These are phyloP conservation scores for Ogataea ramenticola DNA, from an alignment of 805 yeast species.

Conservation along the genomic window DNA sequence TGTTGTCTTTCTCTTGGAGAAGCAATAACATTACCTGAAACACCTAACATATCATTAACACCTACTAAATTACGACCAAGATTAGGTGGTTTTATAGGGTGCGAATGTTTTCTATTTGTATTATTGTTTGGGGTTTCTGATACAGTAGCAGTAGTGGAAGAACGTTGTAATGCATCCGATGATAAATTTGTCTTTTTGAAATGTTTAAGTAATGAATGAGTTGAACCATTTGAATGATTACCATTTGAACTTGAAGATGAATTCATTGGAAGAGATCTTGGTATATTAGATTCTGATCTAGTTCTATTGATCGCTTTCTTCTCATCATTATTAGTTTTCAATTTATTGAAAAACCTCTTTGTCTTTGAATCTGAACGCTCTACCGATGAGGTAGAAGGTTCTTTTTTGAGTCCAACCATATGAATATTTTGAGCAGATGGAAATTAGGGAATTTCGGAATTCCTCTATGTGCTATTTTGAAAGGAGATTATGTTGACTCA, in stretches of 20 bases:
- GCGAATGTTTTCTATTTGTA: neutral
- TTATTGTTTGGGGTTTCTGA: neutral
- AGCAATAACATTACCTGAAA: constrained; percentile 16
- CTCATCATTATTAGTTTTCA: too few relatives aligned
- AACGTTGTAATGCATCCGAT: neutral
- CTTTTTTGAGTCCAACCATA: neutral
- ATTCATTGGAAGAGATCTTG: neutral
- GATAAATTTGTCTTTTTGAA: neutral
- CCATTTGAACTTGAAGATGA: constrained; percentile 15
- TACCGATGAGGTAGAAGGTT: neutral
- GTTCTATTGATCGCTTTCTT: neutral
- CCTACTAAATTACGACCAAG: neutral
- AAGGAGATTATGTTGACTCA: too few relatives aligned
- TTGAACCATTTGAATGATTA: constrained; percentile 26
- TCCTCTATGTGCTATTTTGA: too few relatives aligned
- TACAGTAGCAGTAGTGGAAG: too few relatives aligned
- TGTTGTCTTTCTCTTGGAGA: constrained; percentile 12
- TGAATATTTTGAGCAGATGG: too few relatives aligned
- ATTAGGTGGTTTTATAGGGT: neutral
- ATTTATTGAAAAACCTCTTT: neutral
- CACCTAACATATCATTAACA: constrained; percentile 13
- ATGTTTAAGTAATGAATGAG: constrained; percentile 22
- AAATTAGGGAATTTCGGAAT: too few relatives aligned
- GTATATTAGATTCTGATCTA: neutral
- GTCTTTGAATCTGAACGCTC: neutral